Base-by-base conservation (phyloP, 139 green algal species). In the Chlamydomonas applanata region DNA sequence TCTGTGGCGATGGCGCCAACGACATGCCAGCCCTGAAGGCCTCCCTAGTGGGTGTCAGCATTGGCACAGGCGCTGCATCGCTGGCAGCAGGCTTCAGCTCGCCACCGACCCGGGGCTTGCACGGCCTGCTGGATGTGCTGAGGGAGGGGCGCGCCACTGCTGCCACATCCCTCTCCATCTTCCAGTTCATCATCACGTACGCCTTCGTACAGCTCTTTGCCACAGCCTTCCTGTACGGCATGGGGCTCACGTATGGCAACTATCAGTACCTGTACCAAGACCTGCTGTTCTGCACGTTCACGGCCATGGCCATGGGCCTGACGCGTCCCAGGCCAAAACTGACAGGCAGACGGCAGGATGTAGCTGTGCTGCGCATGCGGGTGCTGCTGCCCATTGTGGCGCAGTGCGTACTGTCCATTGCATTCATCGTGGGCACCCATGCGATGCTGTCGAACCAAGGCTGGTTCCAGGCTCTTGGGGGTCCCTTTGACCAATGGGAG, bases 111-210 rank as follows among this genome's bases (percentile, higher is more conserved):
- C 35, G 33, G 71, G 78, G 30, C 82, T 64, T 81, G 20, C 56
- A 49, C 19, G 77, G 74, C 72, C 85, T 87, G 69, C 25, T 87
- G 63, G 49, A 75, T 1, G 79, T 86, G 17, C 60, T 88, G 24
- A 45, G 34, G 4, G 79, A 88, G 75, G 83, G 83, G 0, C 80
- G 79, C 17, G 77, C 71, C 79, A 69, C 64, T 22, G 62, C 86
- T 16, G 40, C 49, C 65, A 81, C 79, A 14, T 76, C 79, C 16
- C 81, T 81, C 72, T 52, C 72, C 49, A 73, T 86, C 63, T 85
- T 86, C 79, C 78, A 84, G 72, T 88, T 81, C 77, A 83, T 88
- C 67, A 83, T 88, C 35, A 68, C 68, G 17, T 88, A 88, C 49
- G 83, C 79, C 24, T 81, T 86, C 52, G 65, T 83, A 0, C 82